These are phyloP conservation scores for Populus alba DNA, from an alignment of 345 rosid genomes.

Conservation along the genomic window DNA sequence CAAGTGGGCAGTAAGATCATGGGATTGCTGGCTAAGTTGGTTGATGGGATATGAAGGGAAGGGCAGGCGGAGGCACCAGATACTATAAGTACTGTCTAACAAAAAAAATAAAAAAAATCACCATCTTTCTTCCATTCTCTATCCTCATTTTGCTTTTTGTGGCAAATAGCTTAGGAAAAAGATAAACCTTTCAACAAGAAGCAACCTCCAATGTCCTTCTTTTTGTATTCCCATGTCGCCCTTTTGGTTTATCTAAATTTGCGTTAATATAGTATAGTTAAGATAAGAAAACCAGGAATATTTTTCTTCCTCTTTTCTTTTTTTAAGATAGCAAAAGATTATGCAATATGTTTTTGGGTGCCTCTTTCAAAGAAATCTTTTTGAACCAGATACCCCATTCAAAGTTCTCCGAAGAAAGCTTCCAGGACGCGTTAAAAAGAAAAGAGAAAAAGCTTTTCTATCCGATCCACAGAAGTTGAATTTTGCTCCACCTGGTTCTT, in stretches of 20 bases:
- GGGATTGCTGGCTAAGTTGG: slow-evolving; percentile 21
- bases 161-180: slow-evolving; percentile 5
- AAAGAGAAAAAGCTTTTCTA: neutral
- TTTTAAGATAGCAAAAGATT: slow-evolving; percentile 21
- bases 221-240: neutral
- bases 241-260: neutral
- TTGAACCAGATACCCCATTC: slow-evolving; percentile 13
- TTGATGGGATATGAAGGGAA: slow-evolving; percentile 27
- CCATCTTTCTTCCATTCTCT: neutral
- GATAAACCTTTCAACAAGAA: slow-evolving; percentile 1
- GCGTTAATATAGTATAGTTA: neutral
- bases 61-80: slow-evolving; percentile 32
- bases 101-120: slow-evolving; percentile 17
- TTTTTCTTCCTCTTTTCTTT: neutral
- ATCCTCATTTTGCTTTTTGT: slow-evolving; percentile 16
- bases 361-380: slow-evolving; percentile 10
- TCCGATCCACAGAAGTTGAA: too few species aligned
- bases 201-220: slow-evolving; percentile 4
- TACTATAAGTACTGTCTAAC: slow-evolving; percentile 16
- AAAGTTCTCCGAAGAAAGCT: slow-evolving; percentile 3
- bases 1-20: slow-evolving; percentile 15
- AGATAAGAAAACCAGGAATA: slow-evolving; percentile 7
- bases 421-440: neutral
- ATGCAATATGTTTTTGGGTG: slow-evolving; percentile 12
- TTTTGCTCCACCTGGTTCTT: too few species aligned